Evolutionary conservation across 106 monocot species (phyloP).

Genomic region (Vanilla planifolia): DNA sequence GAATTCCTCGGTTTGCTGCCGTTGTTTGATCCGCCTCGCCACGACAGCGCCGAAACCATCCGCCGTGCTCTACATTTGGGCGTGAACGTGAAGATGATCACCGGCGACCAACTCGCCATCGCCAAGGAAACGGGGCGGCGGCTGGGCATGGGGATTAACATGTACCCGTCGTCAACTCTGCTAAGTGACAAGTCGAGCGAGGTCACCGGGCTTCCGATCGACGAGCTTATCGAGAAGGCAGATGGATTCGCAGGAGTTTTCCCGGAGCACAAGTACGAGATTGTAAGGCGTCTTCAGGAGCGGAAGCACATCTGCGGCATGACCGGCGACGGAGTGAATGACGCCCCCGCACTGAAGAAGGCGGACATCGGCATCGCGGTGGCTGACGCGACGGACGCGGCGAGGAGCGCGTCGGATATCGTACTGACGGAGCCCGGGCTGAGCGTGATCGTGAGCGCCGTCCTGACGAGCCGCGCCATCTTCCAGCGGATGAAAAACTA

Average conservation of each 20-base stretch:
- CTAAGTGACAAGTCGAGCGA: constrained; percentile 31
- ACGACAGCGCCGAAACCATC: constrained; percentile 69
- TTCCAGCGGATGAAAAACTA: constrained; percentile 31
- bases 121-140: constrained; percentile 59
- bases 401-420: constrained; percentile 23
- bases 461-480: constrained; percentile 23
- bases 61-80: constrained; percentile 48
- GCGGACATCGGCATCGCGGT: too few species aligned
- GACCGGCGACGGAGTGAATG: constrained; percentile 29
- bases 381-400: constrained; percentile 26
- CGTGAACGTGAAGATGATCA: constrained; percentile 70
- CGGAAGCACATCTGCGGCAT: constrained; percentile 26
- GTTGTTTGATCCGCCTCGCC: constrained; percentile 58
- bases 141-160: constrained; percentile 68
- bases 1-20: constrained; percentile 51
- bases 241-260: constrained; percentile 72
- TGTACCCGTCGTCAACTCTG: constrained; percentile 62
- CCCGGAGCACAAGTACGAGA: constrained; percentile 36
- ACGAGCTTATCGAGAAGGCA: constrained; percentile 49
- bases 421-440: constrained; percentile 26
- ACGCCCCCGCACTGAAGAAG: constrained; percentile 27
- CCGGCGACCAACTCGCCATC: constrained; percentile 65
- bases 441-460: constrained; percentile 29
- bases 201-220: constrained; percentile 11
- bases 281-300: constrained; percentile 19